Conservation (phyloP, 2,329 filamentous ascomycete species). For the Sphaceloma murrayae region DNA sequence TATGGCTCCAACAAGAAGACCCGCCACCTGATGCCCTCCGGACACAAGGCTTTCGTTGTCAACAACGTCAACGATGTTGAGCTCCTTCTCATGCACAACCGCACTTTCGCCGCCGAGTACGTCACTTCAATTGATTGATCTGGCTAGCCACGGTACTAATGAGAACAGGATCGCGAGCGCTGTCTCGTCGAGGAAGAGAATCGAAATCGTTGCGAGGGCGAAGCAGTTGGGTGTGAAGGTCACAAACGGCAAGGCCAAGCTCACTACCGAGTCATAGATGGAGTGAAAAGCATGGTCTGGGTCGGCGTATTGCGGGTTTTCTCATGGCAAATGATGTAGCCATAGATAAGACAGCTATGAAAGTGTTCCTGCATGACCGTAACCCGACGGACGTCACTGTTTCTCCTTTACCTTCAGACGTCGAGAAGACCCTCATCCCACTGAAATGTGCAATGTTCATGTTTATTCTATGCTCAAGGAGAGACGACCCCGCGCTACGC, state of each 20-base stretch:
- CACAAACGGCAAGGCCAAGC: conserved; percentile 97
- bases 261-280: conserved; percentile 75
- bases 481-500: no score
- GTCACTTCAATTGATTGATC: conserved; percentile 31
- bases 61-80: conserved; percentile 94
- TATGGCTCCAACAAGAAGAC: conserved; percentile 99
- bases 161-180: conserved; percentile 78
- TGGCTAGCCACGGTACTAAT: conserved; percentile 34
- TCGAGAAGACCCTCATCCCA: no score
- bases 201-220: conserved; percentile 93
- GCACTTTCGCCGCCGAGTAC: conserved; percentile 96
- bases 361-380: conserved; percentile 16
- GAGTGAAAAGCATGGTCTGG: conserved; percentile 17
- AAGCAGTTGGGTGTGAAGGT: conserved; percentile 99
- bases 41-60: conserved; percentile 99
- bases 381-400: no score
- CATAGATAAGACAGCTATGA: conserved; percentile 16
- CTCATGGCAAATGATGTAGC: conserved; percentile 15
- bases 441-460: no score
- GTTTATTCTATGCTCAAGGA: no score
- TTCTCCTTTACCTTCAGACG: no score
- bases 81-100: conserved; percentile 99
- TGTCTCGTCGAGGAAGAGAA: conserved; percentile 96
- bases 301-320: conserved; percentile 16
- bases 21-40: conserved; percentile 94